phyloP scores from a whole-genome alignment of 139 green algal genomes.

The Astrephomene gubernaculifera region DNA sequence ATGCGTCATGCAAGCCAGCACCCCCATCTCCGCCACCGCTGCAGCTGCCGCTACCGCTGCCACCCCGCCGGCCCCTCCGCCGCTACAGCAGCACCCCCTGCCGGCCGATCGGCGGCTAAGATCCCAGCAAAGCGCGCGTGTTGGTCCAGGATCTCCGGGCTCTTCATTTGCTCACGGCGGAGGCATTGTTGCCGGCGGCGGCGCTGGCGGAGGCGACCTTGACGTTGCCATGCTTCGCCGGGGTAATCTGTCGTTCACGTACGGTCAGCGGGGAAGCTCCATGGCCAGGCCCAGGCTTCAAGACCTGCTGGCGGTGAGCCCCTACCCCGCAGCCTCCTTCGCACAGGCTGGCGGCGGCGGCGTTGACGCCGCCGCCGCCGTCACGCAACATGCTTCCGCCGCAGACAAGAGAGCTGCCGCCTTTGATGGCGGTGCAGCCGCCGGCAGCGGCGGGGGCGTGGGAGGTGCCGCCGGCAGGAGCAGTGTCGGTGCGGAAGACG shows the following conservation, averaged over 20 bases:
- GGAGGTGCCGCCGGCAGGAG: neutral
- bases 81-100: too few relatives aligned
- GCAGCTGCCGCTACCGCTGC: too few relatives aligned
- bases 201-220: neutral
- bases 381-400: neutral
- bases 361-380: neutral
- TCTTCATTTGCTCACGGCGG: too few relatives aligned
- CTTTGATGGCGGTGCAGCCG: neutral
- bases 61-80: too few relatives aligned
- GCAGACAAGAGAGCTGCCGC: neutral
- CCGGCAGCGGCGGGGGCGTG: neutral
- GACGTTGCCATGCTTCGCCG: neutral
- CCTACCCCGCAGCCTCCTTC: neutral
- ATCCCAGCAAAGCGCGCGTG: too few relatives aligned
- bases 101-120: too few relatives aligned
- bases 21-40: too few relatives aligned
- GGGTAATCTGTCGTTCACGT: conserved; percentile 9
- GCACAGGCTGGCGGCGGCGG: neutral
- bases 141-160: too few relatives aligned
- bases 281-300: conserved; percentile 13
- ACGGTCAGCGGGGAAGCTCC: neutral
- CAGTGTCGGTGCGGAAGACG: too few relatives aligned
- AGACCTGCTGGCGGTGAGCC: neutral
- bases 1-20: too few relatives aligned
- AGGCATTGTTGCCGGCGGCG: neutral